A percentile compares a stretch with the other conserved stretches of the same genome.
These are phyloP conservation scores for Auxenochlorella pyrenoidosa DNA, from an alignment of 139 green algal genomes.

Conservation along the genomic window DNA sequence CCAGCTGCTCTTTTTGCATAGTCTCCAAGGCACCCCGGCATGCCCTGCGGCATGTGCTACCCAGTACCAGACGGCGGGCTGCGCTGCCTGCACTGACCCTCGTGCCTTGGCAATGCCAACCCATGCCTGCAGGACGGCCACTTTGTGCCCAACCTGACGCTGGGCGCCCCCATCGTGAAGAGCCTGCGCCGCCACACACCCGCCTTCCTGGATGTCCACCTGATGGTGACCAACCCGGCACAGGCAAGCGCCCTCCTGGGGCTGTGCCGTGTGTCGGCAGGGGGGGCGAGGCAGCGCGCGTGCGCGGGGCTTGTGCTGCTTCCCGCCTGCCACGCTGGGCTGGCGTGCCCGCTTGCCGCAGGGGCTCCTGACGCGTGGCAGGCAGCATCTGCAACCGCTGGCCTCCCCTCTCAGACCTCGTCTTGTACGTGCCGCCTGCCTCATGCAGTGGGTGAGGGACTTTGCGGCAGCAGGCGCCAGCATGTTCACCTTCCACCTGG, in stretches of 20 bases:
- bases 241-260: neutral
- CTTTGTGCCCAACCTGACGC: constrained; percentile 96
- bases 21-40: no score
- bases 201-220: constrained; percentile 94
- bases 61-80: no score
- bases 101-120: no score
- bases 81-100: no score
- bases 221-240: constrained; percentile 14
- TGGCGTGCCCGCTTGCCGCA: neutral
- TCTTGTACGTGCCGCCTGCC: no score
- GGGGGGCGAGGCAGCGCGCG: no score
- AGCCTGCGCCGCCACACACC: constrained; percentile 83
- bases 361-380: neutral
- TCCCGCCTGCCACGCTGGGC: neutral
- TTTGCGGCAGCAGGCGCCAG: constrained; percentile 67
- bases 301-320: no score
- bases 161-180: constrained; percentile 87
- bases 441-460: constrained; percentile 34
- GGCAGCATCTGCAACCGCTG: neutral
- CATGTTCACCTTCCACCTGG: constrained; percentile 94
- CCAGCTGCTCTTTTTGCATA: no score
- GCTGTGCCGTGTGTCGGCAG: neutral
- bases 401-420: no score
- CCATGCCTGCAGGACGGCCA: constrained; percentile 87
- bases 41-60: no score